phyloP scores from a whole-genome alignment of 2,329 filamentous ascomycete genomes.

The Diaporthe humulicola region DNA sequence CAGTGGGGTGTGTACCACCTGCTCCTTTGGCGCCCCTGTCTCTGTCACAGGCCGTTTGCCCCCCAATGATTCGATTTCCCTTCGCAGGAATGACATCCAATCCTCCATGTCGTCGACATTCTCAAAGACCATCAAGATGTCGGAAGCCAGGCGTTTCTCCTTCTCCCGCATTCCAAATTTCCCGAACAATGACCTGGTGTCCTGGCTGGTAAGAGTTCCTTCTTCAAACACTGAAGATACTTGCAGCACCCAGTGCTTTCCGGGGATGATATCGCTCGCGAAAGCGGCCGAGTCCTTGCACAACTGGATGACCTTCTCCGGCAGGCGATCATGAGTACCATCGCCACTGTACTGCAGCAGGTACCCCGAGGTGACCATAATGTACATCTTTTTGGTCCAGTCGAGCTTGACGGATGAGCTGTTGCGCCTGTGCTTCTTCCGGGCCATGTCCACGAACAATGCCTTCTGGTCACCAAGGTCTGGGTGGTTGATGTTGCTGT shows the following conservation, averaged over 20 bases:
- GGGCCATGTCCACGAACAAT: slow-evolving; percentile 55
- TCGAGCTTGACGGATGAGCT: slow-evolving; percentile 65
- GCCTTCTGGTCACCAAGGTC: slow-evolving; percentile 37
- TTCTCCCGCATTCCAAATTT: slow-evolving; percentile 71
- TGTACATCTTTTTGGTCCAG: slow-evolving; percentile 79
- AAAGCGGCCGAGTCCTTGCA: slow-evolving; percentile 84
- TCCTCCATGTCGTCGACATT: slow-evolving; percentile 80
- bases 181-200: slow-evolving; percentile 74
- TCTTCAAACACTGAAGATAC: slow-evolving; percentile 76
- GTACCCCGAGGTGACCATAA: slow-evolving; percentile 78
- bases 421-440: slow-evolving; percentile 62
- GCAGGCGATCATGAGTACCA: slow-evolving; percentile 77
- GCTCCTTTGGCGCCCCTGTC: slow-evolving; percentile 65
- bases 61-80: slow-evolving; percentile 78
- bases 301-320: slow-evolving; percentile 80
- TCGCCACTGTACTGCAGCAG: slow-evolving; percentile 81
- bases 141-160: slow-evolving; percentile 70
- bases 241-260: slow-evolving; percentile 84
- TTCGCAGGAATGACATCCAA: slow-evolving; percentile 78
- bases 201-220: slow-evolving; percentile 63
- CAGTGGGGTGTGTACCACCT: slow-evolving; percentile 51
- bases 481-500: slow-evolving; percentile 31
- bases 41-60: slow-evolving; percentile 75
- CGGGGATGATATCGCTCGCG: slow-evolving; percentile 83
- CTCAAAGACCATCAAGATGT: slow-evolving; percentile 80